Evolutionary conservation across 208 protist species (phyloP), one percentile per base, ranked within the genome.

Genomic region (Blastocrithidia nonstop): DNA sequence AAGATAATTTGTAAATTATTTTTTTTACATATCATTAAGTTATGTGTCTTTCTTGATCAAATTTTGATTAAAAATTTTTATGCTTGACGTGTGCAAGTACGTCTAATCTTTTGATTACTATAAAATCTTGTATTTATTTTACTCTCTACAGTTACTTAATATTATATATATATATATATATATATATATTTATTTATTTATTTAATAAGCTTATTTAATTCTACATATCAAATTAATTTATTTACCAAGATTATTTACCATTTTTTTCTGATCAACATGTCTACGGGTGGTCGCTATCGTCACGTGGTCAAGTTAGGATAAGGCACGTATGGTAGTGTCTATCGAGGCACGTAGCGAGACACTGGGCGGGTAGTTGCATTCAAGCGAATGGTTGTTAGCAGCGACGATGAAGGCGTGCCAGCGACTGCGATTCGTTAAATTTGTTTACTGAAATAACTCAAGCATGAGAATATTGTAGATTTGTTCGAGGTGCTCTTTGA

Each of bases 321-420:
- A 50, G 96, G 96, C 13, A 98, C 96, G 5, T 98, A 98, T 57
- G 96, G 96, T 28, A 86, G 93, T 21, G 96, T 98, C n/a, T 98
- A 96, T 71, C 97, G 96, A 62, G 96, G 88, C 2, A 83, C 75
- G 17, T 83, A 97, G 44, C 45, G 70, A 4, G 46, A 57, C 9
- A 94, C 76, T 0, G 70, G 70, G 1, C 27, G 78, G 8, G 56
- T 94, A 38, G 71, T 94, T 9, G 88, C 88, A 1, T 70, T 94
- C 41, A 96, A 95, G 69, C 72, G 81, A 38, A 94, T 96, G 56
- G 61, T 57, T 11, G 42, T 89, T 7, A 59, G 77, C 3, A 71
- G 59, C 45, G 85, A 95, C 23, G 86, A 95, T 40, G 90, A 95
- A 24, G 89, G 89, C 21, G 69, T 95, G 0, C 84, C 92, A 3